Evolutionary conservation across 306 rosid genomes (phyloP).

Genomic region (Erythrophleum fordii): DNA sequence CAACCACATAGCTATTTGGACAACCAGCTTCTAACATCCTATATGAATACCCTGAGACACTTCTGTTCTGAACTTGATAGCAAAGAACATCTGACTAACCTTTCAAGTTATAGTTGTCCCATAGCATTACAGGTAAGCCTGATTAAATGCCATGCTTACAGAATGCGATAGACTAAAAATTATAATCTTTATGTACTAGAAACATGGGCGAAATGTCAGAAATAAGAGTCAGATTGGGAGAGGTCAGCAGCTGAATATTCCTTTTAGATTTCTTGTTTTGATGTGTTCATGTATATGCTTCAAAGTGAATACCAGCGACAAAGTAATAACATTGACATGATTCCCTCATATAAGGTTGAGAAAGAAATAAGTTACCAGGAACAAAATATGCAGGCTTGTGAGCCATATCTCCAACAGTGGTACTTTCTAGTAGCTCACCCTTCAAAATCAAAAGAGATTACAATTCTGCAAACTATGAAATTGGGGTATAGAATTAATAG

Average conservation of each 20-base stretch:
- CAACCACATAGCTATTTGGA: background rate
- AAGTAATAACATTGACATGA: conserved; percentile 13
- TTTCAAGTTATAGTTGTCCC: background rate
- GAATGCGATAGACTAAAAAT: background rate
- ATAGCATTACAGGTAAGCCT: background rate
- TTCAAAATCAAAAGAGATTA: conserved; percentile 78
- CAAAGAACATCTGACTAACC: background rate
- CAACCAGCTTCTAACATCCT: background rate
- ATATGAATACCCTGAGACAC: background rate
- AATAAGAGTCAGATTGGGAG: background rate
- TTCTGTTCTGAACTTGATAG: background rate
- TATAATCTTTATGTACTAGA: background rate
- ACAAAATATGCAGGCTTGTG: conserved; percentile 98
- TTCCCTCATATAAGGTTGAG: conserved; percentile 21
- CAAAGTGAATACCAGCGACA: conserved; percentile 6
- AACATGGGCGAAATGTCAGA: background rate
- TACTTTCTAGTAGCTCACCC: conserved; percentile 92
- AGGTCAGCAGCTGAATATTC: background rate
- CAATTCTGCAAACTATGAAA: conserved; percentile 67
- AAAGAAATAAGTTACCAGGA: conserved; percentile 72
- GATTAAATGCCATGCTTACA: background rate
- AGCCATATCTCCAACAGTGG: conserved; percentile 91
- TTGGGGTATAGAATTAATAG: conserved; percentile 51
- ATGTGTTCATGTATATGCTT: background rate
- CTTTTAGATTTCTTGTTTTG: background rate